These are phyloP conservation scores for Vicia villosa DNA, from an alignment of 306 rosid species.

Conservation along the genomic window DNA sequence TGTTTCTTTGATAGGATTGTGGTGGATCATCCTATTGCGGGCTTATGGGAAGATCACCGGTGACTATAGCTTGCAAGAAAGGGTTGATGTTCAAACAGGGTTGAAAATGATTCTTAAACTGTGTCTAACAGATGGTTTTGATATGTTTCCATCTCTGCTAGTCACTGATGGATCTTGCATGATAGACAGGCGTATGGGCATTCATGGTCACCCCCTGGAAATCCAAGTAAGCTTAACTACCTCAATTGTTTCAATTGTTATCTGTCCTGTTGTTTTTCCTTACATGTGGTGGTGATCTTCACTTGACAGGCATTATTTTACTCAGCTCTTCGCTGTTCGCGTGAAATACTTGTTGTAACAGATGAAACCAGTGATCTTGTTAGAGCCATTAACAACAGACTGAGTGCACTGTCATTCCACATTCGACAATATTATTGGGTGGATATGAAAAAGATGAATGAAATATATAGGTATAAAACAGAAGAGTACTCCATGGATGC, in stretches of 20 bases:
- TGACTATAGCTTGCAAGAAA: slow-evolving; percentile 84
- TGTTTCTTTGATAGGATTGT: slow-evolving; percentile 63
- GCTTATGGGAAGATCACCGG: slow-evolving; percentile 93
- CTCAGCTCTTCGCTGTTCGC: slow-evolving; percentile 93
- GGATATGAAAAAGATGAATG: slow-evolving; percentile 86
- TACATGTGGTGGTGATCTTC: slow-evolving; percentile 31
- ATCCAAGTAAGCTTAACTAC: slow-evolving; percentile 73
- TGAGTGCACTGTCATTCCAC: slow-evolving; percentile 94
- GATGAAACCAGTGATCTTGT: slow-evolving; percentile 78
- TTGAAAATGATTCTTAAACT: slow-evolving; percentile 92
- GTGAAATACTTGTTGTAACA: slow-evolving; percentile 77
- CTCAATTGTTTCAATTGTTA: slow-evolving; percentile 17
- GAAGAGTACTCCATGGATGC: slow-evolving; percentile 94
- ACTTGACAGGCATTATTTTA: slow-evolving; percentile 81
- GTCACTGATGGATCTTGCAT: slow-evolving; percentile 99
- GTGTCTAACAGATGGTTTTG: slow-evolving; percentile 97
- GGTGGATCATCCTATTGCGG: slow-evolving; percentile 98
- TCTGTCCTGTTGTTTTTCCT: slow-evolving; percentile 27
- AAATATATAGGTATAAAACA: slow-evolving; percentile 93
- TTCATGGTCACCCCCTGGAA: slow-evolving; percentile 98
- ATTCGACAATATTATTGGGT: slow-evolving; percentile 96
- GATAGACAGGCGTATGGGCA: slow-evolving; percentile 98
- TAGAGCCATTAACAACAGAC: slow-evolving; percentile 86
- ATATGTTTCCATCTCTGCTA: slow-evolving; percentile 92
- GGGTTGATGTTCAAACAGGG: slow-evolving; percentile 96